phyloP scores from a whole-genome alignment of 495 filamentous ascomycete genomes.

The Copromyces sp. region DNA sequence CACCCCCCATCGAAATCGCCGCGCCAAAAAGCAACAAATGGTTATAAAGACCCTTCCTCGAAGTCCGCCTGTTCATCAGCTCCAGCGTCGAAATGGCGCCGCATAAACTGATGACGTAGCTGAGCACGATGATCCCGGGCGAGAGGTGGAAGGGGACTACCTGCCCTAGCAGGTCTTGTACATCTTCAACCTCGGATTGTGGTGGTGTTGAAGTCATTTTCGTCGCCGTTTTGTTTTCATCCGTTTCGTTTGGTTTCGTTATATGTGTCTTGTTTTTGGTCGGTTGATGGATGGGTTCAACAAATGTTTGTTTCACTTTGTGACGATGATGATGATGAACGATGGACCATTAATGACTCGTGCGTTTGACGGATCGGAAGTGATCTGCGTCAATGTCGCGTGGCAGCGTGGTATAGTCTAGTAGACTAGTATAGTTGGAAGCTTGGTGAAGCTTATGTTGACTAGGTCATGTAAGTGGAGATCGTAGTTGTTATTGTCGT shows the following conservation, averaged over 20 bases:
- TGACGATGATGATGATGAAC: background rate
- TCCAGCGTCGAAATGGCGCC: slow-evolving; percentile 73
- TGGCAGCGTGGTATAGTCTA: background rate
- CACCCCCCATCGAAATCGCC: slow-evolving; percentile 68
- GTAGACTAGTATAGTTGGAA: background rate
- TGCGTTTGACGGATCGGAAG: background rate
- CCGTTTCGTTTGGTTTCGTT: background rate
- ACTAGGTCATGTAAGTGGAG: background rate
- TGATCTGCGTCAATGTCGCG: background rate
- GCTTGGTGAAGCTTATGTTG: background rate
- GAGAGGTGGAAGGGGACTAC: slow-evolving; percentile 46
- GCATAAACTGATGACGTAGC: slow-evolving; percentile 67
- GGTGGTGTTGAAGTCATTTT: background rate
- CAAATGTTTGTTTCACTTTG: background rate
- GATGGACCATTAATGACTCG: background rate
- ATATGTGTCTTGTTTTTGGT: background rate
- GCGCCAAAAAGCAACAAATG: slow-evolving; percentile 65
- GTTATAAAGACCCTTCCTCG: slow-evolving; percentile 55
- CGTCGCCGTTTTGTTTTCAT: background rate
- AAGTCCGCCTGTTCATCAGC: slow-evolving; percentile 66
- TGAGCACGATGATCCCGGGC: slow-evolving; percentile 56
- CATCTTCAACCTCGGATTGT: background rate
- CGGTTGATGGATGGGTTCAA: background rate
- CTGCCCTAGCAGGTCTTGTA: slow-evolving; percentile 19
- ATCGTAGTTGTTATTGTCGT: background rate